phyloP scores from a whole-genome alignment of 164 flowering plant genomes.

The Paratinospora sagittata region DNA sequence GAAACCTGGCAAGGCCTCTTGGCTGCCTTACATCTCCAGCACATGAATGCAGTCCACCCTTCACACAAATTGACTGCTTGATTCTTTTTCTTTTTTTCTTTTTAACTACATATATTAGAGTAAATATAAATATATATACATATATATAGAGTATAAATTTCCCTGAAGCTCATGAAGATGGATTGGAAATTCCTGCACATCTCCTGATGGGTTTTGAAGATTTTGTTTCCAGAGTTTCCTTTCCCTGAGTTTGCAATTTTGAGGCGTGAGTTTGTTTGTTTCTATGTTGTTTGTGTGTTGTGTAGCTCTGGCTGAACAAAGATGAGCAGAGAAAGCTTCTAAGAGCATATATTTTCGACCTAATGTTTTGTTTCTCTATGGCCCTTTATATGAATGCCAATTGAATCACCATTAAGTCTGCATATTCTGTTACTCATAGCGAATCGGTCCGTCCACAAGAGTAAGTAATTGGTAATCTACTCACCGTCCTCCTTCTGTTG shows the following conservation, averaged over 20 bases:
- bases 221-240: neutral
- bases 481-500: too few species aligned
- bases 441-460: too few species aligned
- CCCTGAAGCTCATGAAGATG: neutral
- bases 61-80: conserved; percentile 27
- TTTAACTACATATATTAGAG: neutral
- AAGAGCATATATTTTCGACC: neutral
- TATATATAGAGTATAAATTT: neutral
- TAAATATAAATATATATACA: neutral
- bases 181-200: neutral
- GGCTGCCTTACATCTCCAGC: conserved; percentile 70
- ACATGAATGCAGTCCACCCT: conserved; percentile 28
- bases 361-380: neutral
- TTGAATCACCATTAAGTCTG: too few species aligned
- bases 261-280: neutral
- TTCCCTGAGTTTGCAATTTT: neutral
- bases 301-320: neutral
- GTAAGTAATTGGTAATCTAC: too few species aligned
- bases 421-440: too few species aligned
- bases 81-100: neutral
- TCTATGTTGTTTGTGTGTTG: neutral
- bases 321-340: neutral
- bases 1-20: conserved; percentile 89
- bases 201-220: neutral
- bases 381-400: too few species aligned